Percentiles rank a stretch among this genome's conserved stretches.
phyloP scores from a whole-genome alignment of 306 rosid species.

The Glycyrrhiza uralensis region DNA sequence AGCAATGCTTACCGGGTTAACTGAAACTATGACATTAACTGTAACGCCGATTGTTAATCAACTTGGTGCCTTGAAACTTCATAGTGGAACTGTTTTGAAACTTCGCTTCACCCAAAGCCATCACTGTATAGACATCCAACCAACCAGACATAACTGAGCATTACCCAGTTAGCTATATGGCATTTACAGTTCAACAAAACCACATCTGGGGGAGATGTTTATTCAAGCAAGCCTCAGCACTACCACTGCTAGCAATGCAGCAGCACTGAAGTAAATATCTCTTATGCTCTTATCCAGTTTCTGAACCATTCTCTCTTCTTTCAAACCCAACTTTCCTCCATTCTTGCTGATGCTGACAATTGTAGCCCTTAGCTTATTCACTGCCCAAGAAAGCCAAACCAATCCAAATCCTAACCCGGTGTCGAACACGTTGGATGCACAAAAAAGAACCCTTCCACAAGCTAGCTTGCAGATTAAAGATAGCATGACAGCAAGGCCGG shows the following conservation, averaged over 20 bases:
- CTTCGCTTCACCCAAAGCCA: background rate
- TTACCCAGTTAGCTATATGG: conserved; percentile 20
- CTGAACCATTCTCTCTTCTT: conserved; percentile 58
- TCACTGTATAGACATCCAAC: background rate
- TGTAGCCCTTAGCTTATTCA: conserved; percentile 59
- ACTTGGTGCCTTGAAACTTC: conserved; percentile 2
- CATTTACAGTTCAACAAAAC: conserved; percentile 22
- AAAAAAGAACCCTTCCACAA: conserved; percentile 53
- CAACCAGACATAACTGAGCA: conserved; percentile 10
- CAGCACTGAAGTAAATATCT: conserved; percentile 61
- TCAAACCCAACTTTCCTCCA: conserved; percentile 46
- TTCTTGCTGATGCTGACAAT: conserved; percentile 50
- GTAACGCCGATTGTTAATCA: background rate
- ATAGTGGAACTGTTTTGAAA: background rate
- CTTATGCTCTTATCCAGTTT: conserved; percentile 54
- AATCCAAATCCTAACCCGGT: conserved; percentile 69
- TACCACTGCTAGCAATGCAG: conserved; percentile 58
- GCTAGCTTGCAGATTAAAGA: conserved; percentile 54
- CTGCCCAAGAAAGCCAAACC: conserved; percentile 81
- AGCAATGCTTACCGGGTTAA: background rate
- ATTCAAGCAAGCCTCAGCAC: conserved; percentile 69
- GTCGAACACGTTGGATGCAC: conserved; percentile 51
- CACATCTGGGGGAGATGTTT: background rate
- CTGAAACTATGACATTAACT: background rate
- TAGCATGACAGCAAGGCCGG: conserved; percentile 74